Conservation (phyloP, 805 yeast genomes). For the Schizosaccharomyces lindneri region DNA sequence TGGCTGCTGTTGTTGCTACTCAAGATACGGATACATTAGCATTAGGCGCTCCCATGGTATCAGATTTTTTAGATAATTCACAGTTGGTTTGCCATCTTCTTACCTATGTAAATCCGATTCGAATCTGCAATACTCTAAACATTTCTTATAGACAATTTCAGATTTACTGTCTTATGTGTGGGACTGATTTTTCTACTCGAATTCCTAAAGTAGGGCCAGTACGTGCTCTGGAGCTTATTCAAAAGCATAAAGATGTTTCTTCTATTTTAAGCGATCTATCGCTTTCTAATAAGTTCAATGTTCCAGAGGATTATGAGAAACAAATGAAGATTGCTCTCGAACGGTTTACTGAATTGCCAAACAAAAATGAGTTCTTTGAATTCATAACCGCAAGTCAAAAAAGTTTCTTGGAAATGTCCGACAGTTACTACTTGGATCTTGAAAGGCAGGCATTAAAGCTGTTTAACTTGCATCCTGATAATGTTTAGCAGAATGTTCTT, state of each 20-base stretch:
- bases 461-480: not conserved
- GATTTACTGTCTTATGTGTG: not conserved
- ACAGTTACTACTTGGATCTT: not conserved
- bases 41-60: not conserved
- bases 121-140: not conserved
- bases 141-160: not conserved
- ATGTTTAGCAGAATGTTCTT: not conserved
- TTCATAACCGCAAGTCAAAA: not conserved
- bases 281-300: not conserved
- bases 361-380: not conserved
- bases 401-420: not conserved
- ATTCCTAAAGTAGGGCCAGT: not conserved
- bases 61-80: not conserved
- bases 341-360: not conserved
- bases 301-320: not conserved
- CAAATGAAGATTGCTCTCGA: not conserved
- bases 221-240: not conserved
- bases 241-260: too few relatives aligned
- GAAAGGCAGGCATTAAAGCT: not conserved
- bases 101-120: not conserved
- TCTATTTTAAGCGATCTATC: not conserved
- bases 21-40: not conserved
- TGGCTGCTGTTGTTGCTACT: not conserved
- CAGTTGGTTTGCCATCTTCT: not conserved
- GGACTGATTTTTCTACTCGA: not conserved